These are phyloP conservation scores for Heliamphora pulchella DNA, from an alignment of 179 eudicot species.

Conservation along the genomic window DNA sequence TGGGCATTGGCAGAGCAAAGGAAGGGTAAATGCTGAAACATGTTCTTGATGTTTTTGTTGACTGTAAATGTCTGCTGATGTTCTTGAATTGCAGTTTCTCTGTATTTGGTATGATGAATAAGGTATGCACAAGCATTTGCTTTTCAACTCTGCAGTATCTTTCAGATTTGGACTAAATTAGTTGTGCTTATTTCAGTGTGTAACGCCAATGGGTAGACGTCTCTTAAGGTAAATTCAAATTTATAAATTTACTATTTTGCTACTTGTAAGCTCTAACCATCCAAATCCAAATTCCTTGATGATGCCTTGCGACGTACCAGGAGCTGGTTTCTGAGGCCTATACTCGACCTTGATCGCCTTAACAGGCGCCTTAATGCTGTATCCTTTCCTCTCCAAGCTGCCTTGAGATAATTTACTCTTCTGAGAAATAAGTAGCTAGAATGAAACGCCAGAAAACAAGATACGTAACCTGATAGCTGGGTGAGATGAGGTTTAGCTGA, in stretches of 20 bases:
- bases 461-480: neutral
- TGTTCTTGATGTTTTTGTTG: slow-evolving; percentile 16
- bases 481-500: slow-evolving; percentile 9
- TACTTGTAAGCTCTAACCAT: slow-evolving; percentile 13
- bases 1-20: slow-evolving; percentile 98
- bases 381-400: slow-evolving; percentile 40
- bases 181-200: slow-evolving; percentile 52
- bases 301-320: slow-evolving; percentile 37
- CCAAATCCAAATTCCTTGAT: slow-evolving; percentile 8
- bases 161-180: slow-evolving; percentile 16
- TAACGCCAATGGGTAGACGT: slow-evolving; percentile 91
- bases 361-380: slow-evolving; percentile 82
- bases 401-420: neutral
- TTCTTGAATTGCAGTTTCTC: slow-evolving; percentile 58
- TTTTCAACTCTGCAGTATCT: slow-evolving; percentile 3
- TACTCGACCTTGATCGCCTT: slow-evolving; percentile 67
- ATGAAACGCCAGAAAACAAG: neutral
- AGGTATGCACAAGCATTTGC: slow-evolving; percentile 40
- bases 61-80: slow-evolving; percentile 8
- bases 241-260: slow-evolving; percentile 13
- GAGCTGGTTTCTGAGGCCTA: slow-evolving; percentile 94
- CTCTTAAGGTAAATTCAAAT: slow-evolving; percentile 57
- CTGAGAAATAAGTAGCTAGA: neutral
- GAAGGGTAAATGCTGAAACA: slow-evolving; percentile 65
- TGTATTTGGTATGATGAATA: slow-evolving; percentile 95